Evolutionary conservation across 2,329 filamentous ascomycete species (phyloP).

Genomic region (Trichoderma koningii): DNA sequence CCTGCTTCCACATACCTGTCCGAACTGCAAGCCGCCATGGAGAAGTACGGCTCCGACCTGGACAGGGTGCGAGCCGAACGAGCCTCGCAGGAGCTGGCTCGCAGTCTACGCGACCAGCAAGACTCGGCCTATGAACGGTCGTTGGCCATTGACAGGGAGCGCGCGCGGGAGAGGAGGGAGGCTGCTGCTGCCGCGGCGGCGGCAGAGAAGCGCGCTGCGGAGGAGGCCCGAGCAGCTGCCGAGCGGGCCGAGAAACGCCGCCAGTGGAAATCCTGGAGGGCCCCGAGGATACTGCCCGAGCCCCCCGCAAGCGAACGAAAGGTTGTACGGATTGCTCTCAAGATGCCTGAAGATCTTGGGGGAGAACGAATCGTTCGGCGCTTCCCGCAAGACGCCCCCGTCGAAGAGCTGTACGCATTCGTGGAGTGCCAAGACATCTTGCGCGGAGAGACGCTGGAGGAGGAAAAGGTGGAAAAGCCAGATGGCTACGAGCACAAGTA

Average conservation of each 20-base stretch:
- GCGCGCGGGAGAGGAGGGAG: conserved; percentile 73
- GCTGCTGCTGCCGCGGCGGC: conserved; percentile 71
- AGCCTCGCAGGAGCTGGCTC: conserved; percentile 76
- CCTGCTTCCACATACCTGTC: conserved; percentile 70
- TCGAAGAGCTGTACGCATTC: conserved; percentile 94
- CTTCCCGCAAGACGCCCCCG: conserved; percentile 67
- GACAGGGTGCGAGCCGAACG: conserved; percentile 73
- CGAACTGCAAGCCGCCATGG: conserved; percentile 72
- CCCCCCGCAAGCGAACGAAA: conserved; percentile 65
- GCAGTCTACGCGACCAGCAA: conserved; percentile 81
- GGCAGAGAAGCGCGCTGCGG: conserved; percentile 63
- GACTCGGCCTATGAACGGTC: conserved; percentile 93
- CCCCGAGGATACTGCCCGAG: conserved; percentile 65
- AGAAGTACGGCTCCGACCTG: conserved; percentile 74
- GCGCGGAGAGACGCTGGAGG: conserved; percentile 42
- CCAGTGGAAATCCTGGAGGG: conserved; percentile 83
- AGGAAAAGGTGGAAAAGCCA: conserved; percentile 55
- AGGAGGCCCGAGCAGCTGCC: conserved; percentile 63
- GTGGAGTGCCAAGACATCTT: conserved; percentile 84
- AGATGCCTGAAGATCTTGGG: conserved; percentile 60
- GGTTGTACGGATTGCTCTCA: conserved; percentile 69
- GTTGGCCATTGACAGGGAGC: conserved; percentile 82
- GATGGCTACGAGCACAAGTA: conserved; percentile 73
- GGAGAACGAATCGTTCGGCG: conserved; percentile 75
- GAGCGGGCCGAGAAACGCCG: conserved; percentile 48